Base-by-base conservation (phyloP, 495 filamentous ascomycete genomes). In the Neurospora tetrasperma region DNA sequence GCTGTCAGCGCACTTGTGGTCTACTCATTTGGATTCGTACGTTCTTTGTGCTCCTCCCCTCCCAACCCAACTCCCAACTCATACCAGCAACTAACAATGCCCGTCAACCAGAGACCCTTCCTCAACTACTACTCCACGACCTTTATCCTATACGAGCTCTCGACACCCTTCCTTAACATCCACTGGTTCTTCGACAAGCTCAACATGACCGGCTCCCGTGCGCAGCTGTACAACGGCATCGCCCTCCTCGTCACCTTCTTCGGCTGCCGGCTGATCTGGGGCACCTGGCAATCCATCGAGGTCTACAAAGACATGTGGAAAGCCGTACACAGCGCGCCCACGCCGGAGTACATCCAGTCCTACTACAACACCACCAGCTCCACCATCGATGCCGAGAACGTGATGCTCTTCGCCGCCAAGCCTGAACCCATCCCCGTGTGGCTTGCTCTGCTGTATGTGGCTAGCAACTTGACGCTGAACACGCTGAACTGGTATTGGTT, bases 151-250 rank as follows among this genome's bases (percentile, higher is more conserved):
- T 99, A 97, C 86, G 96, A 99, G 85, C 92, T 99, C 72, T 97
- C 93, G 71, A 91, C 89, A 76, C 94, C 94, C 16, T 95, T 97
- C 84, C 90, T 96, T 78, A 96, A 97, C 81, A 92, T 98, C 83
- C 96, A 99, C 86, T 99, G 96, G 96, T 98, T 99, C 88, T 94
- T 92, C 79, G 96, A 99, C 85, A 99, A 99, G 84, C 86, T 98
- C 77, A 89, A 92, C 80, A 91, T 97, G 87, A 99, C 96, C 31
- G 96, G 96, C 70, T 92, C 92, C 73, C 85, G 77, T 18, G 76
- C 79, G 4, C 94, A 98, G 82, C 90, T 95, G 77, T 92, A 94
- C 82, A 98, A 98, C 80, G 94, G 94, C 77, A 89, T 95, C 80
- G 75, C 87, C 73, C 87, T 94, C 20, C 84, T 93, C 66, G 73